Conservation (phyloP, 2,329 filamentous ascomycete species). For the Eurotiales sp. region DNA sequence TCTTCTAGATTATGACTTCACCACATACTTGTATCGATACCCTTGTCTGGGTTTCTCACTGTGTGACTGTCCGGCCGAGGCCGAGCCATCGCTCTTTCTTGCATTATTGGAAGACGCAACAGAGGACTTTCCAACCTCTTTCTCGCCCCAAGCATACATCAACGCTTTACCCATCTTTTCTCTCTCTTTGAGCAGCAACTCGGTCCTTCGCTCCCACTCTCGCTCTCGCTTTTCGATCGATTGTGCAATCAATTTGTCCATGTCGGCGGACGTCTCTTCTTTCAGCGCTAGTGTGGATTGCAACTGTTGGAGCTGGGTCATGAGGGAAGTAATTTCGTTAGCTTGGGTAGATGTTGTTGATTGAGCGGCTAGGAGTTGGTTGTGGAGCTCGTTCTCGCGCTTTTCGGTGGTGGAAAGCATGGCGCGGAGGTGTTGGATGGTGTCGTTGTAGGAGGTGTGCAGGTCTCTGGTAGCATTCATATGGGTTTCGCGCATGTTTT, state of each 20-base stretch:
- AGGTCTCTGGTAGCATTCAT: conserved; percentile 34
- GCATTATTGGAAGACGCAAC: not conserved
- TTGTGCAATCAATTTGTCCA: conserved; percentile 38
- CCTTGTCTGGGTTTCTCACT: conserved; percentile 26
- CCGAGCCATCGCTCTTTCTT: not conserved
- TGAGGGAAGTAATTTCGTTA: conserved; percentile 25
- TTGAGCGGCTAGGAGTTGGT: conserved; percentile 30
- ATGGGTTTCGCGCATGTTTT: conserved; percentile 35
- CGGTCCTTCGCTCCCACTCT: conserved; percentile 40
- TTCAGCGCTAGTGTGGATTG: conserved; percentile 35
- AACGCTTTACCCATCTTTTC: conserved; percentile 39
- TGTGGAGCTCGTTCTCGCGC: conserved; percentile 31
- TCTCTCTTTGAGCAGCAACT: conserved; percentile 38
- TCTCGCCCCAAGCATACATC: conserved; percentile 40
- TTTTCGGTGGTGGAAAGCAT: conserved; percentile 31
- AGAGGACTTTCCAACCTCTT: conserved; percentile 32
- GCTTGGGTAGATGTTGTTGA: conserved; percentile 20
- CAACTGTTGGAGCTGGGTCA: conserved; percentile 30
- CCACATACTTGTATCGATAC: conserved; percentile 39
- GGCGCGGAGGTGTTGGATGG: conserved; percentile 32
- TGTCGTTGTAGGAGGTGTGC: conserved; percentile 35
- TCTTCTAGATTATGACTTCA: conserved; percentile 11
- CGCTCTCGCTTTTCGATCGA: conserved; percentile 41
- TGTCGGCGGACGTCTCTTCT: conserved; percentile 35
- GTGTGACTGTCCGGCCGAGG: not conserved